Conservation (phyloP, 2,329 filamentous ascomycete genomes). For the Plectosphaerella sp. region DNA sequence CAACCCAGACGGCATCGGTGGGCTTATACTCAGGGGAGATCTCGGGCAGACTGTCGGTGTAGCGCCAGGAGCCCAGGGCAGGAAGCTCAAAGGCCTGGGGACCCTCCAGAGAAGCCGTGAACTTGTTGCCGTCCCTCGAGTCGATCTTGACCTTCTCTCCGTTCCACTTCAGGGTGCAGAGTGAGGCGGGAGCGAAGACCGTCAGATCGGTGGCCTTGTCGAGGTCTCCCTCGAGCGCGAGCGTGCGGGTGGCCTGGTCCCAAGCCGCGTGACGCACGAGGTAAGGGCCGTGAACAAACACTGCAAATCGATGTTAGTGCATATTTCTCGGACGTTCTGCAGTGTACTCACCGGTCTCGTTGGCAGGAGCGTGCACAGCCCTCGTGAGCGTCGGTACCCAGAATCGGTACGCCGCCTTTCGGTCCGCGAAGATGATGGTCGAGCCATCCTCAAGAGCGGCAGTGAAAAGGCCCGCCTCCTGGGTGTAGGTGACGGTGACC, state of each 20-base stretch:
- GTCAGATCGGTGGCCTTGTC: constrained; percentile 34
- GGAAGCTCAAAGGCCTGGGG: constrained; percentile 30
- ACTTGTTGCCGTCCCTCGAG: constrained; percentile 19
- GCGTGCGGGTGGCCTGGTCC: constrained; percentile 22
- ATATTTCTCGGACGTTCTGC: neutral
- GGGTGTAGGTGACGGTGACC: constrained; percentile 42
- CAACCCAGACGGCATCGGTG: constrained; percentile 35
- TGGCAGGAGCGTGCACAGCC: constrained; percentile 37
- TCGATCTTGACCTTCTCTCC: constrained; percentile 28
- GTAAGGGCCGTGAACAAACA: constrained; percentile 48
- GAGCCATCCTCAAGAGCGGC: constrained; percentile 42
- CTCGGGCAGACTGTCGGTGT: constrained; percentile 44
- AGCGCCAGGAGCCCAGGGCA: constrained; percentile 38
- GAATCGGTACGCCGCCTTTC: constrained; percentile 49
- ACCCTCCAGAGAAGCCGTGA: constrained; percentile 20
- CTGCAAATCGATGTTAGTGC: constrained; percentile 17
- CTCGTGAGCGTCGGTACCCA: constrained; percentile 48
- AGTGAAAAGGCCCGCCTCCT: constrained; percentile 41
- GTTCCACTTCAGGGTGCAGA: constrained; percentile 47
- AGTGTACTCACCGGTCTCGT: constrained; percentile 34
- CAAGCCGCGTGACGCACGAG: constrained; percentile 41
- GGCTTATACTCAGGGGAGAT: constrained; percentile 35
- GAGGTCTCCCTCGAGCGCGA: constrained; percentile 41
- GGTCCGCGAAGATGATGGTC: constrained; percentile 47
- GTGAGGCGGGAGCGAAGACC: constrained; percentile 40